Evolutionary conservation across 495 filamentous ascomycete genomes (phyloP), one percentile per base, ranked within the genome.

Genomic region (Melanomma pulvis-pyrius): DNA sequence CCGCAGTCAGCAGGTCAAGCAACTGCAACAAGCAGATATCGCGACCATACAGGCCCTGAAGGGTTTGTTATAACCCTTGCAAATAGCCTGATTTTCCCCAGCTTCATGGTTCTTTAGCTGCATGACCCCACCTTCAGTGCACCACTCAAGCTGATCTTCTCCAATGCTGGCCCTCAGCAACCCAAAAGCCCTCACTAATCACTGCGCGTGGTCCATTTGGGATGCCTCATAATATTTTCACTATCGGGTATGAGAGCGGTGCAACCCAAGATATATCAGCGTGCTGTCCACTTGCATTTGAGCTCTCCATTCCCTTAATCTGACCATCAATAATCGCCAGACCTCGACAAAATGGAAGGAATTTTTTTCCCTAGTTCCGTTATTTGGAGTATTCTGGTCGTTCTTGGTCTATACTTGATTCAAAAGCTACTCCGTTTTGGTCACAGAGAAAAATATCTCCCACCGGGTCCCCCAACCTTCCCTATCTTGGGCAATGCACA

Each of bases 401-500:
- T 44, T 44, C 3, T 44, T 17, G 8, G 2, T 44, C 17, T 44
- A 44, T 44, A 44, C 17, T 12, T 44, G 3, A 7, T 44, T 17
- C 17, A n/a, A 3, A 50, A 50, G 25, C 48, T 50, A 24, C 25
- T 50, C 21, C 22, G 22, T 19, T 50, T 50, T 19, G 48, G 48
- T n/a, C 48, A 50, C 25, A 24, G 48, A 50, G 48, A 50, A 28
- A 50, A 50, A 19, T 12, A 26, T 50, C 48, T 50, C 9, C 48
- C 48, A 9, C 48, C 48, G 6, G 48, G 48, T 2, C 63, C 55
- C n/a, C 56, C 63, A 2, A 54, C 63, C 6, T 9, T 67, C 17
- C 63, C 48, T 1, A 60, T 67, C 21, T 47, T 67, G 32, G 63
- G 63, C 6, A 60, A 67, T 54, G 55, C 56, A 22, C 63, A 60